A percentile compares a stretch with the other conserved stretches of the same genome.
Conservation (phyloP, 768 basidiomycete genomes). For the Suillus lakei region DNA sequence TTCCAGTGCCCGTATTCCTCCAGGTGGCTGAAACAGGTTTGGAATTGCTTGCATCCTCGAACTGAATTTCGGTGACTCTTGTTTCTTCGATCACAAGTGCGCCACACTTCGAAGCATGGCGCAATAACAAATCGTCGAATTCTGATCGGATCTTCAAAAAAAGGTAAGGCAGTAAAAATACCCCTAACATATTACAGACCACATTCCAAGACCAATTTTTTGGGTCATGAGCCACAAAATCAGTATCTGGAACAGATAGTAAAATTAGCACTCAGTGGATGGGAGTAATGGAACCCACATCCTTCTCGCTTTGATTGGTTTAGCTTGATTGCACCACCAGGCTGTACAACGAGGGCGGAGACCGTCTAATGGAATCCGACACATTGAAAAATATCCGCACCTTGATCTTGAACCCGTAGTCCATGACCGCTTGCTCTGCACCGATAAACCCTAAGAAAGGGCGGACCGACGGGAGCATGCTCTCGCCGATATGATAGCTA, state of each 20-base stretch:
- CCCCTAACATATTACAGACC: no score
- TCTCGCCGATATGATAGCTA: conserved; percentile 64
- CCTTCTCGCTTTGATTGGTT: conserved; percentile 67
- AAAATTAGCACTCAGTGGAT: no score
- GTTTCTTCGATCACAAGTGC: conserved; percentile 59
- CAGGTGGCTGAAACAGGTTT: no score
- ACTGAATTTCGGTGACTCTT: conserved; percentile 46
- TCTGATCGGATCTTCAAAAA: conserved; percentile 55
- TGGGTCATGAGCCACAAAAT: no score
- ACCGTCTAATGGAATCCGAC: not conserved
- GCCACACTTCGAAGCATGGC: conserved; percentile 57
- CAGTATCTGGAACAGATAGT: no score
- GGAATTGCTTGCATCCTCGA: no score
- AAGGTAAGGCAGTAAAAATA: not conserved
- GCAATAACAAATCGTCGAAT: conserved; percentile 61
- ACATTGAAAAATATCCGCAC: no score
- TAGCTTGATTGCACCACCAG: conserved; percentile 66
- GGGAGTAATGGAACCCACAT: conserved; percentile 43
- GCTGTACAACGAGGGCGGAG: conserved; percentile 37
- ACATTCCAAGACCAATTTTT: no score
- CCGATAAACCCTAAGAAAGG: no score
- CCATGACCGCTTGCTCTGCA: no score
- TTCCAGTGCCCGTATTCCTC: no score
- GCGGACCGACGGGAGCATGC: conserved; percentile 61
- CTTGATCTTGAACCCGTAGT: no score